These are phyloP conservation scores for Annulohypoxylon nitens DNA, from an alignment of 495 filamentous ascomycete species.

Conservation along the genomic window DNA sequence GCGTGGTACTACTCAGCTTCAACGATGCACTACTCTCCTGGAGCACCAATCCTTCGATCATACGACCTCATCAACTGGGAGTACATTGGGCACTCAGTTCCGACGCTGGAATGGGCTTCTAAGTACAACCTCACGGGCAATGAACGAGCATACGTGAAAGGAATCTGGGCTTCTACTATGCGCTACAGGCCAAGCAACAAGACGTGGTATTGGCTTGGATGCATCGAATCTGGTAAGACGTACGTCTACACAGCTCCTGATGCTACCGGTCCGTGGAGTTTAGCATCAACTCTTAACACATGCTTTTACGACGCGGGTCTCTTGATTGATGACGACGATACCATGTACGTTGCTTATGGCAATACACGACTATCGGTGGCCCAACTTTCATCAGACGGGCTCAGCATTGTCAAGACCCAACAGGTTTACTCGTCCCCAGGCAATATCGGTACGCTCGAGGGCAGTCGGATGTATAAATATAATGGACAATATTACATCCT, in stretches of 20 bases:
- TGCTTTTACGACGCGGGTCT: constrained; percentile 72
- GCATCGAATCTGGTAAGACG: constrained; percentile 57
- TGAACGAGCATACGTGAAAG: constrained; percentile 62
- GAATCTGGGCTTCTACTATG: constrained; percentile 67
- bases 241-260: constrained; percentile 64
- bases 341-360: constrained; percentile 60
- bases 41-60: constrained; percentile 68
- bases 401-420: constrained; percentile 19
- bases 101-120: constrained; percentile 58
- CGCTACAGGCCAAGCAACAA: constrained; percentile 62
- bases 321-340: constrained; percentile 68
- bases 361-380: constrained; percentile 13
- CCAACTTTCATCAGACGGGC: constrained; percentile 10
- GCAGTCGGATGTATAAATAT: constrained; percentile 16
- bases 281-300: constrained; percentile 49
- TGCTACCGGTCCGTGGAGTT: constrained; percentile 49
- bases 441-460: constrained; percentile 10
- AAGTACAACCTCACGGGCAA: constrained; percentile 61
- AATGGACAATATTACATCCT: constrained; percentile 16
- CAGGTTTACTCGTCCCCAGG: constrained; percentile 12
- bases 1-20: constrained; percentile 66
- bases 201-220: constrained; percentile 69
- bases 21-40: constrained; percentile 69
- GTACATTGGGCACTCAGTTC: constrained; percentile 65
- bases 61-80: constrained; percentile 70